A percentile compares a stretch with the other conserved stretches of the same genome.
phyloP scores from a whole-genome alignment of 139 green algal species.

The Coelastrella sp. region DNA sequence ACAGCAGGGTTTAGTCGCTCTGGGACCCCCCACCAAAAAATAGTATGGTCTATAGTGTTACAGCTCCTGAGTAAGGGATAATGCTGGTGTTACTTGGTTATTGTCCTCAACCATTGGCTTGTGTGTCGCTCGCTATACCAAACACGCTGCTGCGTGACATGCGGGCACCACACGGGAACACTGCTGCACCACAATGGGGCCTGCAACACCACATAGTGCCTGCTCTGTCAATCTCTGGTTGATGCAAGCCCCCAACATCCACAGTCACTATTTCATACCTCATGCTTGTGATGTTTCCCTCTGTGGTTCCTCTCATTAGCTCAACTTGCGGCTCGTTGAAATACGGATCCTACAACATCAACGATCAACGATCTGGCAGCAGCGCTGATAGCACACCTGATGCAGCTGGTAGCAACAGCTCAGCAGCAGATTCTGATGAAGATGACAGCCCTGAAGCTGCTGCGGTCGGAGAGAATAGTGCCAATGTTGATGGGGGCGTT shows the following conservation, averaged over 20 bases:
- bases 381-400: not conserved
- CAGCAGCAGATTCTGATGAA: not conserved
- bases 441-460: too few species aligned
- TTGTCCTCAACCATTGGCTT: too few species aligned
- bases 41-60: not conserved
- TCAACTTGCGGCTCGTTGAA: conserved; percentile 77
- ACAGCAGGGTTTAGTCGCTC: not conserved
- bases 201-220: not conserved
- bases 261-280: not conserved
- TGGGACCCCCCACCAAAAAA: not conserved
- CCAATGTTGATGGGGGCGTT: not conserved
- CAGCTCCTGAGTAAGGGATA: too few species aligned
- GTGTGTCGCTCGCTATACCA: too few species aligned
- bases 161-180: too few species aligned
- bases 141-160: too few species aligned
- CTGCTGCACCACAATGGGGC: too few species aligned
- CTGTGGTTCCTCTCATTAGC: conserved; percentile 61
- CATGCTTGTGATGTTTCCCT: conserved; percentile 58
- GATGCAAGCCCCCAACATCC: not conserved
- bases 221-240: not conserved
- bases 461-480: too few species aligned
- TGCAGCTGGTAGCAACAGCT: not conserved
- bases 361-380: not conserved
- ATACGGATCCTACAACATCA: conserved; percentile 55
- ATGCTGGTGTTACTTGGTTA: too few species aligned